Percentiles rank a stretch among this genome's conserved stretches.
Conservation (phyloP, 805 yeast species). For the Candida chilensis region DNA sequence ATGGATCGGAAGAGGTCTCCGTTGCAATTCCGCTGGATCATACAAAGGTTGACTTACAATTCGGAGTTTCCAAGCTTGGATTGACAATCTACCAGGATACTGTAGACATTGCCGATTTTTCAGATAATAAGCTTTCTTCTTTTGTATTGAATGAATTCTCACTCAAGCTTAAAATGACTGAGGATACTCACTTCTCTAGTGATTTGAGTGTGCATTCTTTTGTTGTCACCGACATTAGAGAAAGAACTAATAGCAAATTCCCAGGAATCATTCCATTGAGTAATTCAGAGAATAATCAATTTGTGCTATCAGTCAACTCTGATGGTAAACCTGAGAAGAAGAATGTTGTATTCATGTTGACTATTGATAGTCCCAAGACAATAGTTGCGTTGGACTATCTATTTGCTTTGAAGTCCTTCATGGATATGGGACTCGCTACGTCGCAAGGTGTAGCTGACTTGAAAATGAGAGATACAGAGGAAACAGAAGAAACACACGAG, state of each 20-base stretch:
- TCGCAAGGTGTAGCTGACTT: slow-evolving; percentile 3
- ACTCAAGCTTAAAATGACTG: slow-evolving; percentile 37
- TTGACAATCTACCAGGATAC: slow-evolving; percentile 54
- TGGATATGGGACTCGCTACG: slow-evolving; percentile 36
- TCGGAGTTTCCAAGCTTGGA: slow-evolving; percentile 55
- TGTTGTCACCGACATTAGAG: slow-evolving; percentile 68
- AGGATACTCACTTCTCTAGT: slow-evolving; percentile 47
- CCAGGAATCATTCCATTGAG: slow-evolving; percentile 73
- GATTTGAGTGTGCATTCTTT: slow-evolving; percentile 64
- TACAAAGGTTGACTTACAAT: slow-evolving; percentile 33
- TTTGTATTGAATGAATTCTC: slow-evolving; percentile 51
- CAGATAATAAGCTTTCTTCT: slow-evolving; percentile 19
- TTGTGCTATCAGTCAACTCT: slow-evolving; percentile 44
- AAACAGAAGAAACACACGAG: slow-evolving; percentile 6
- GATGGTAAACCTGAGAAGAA: slow-evolving; percentile 26
- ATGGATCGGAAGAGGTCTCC: slow-evolving; percentile 1
- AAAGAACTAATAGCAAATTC: slow-evolving; percentile 55
- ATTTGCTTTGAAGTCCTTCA: slow-evolving; percentile 62
- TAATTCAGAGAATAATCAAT: slow-evolving; percentile 57
- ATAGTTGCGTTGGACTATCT: slow-evolving; percentile 82
- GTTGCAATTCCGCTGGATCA: slow-evolving; percentile 15
- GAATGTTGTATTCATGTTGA: slow-evolving; percentile 37
- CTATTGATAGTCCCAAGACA: slow-evolving; percentile 73
- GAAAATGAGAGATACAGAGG: slow-evolving; percentile 4
- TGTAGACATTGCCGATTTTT: slow-evolving; percentile 16